These are phyloP conservation scores for Hypomontagnella monticulosa DNA, from an alignment of 495 filamentous ascomycete species.

Conservation along the genomic window DNA sequence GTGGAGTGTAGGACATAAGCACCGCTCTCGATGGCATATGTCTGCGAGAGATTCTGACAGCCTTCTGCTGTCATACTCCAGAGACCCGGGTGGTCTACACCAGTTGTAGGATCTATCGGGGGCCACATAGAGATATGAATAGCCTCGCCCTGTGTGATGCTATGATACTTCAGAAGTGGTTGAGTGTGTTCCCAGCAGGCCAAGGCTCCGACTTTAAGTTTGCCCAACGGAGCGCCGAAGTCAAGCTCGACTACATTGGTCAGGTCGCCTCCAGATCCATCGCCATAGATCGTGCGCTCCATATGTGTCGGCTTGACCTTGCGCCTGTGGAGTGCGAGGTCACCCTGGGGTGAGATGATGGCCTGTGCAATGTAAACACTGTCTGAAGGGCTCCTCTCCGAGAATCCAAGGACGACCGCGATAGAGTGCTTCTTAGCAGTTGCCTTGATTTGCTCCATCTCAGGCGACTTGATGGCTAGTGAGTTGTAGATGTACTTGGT, in stretches of 20 bases:
- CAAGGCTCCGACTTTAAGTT: constrained; percentile 57
- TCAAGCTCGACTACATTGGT: constrained; percentile 57
- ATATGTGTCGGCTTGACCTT: constrained; percentile 72
- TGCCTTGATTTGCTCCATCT: constrained; percentile 58
- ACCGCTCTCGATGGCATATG: constrained; percentile 63
- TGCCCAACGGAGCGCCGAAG: constrained; percentile 45
- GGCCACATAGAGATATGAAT: constrained; percentile 72
- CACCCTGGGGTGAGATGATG: constrained; percentile 58
- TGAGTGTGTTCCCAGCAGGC: constrained; percentile 70
- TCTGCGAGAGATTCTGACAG: constrained; percentile 54
- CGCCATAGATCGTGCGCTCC: constrained; percentile 70
- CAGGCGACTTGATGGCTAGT: constrained; percentile 52
- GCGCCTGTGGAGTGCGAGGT: constrained; percentile 55
- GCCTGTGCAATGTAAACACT: constrained; percentile 68
- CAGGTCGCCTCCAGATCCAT: constrained; percentile 55
- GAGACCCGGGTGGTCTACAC: constrained; percentile 39
- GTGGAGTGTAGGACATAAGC: constrained; percentile 63
- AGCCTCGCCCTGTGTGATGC: constrained; percentile 57
- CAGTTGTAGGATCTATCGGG: constrained; percentile 38
- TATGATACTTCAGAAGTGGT: constrained; percentile 69
- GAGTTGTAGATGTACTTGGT: constrained; percentile 61
- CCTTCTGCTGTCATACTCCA: constrained; percentile 49
- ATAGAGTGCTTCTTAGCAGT: constrained; percentile 56
- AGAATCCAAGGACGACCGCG: constrained; percentile 63
- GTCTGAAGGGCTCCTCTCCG: constrained; percentile 55